Evolutionary conservation across 2,329 filamentous ascomycete species (phyloP), one percentile per base, ranked within the genome.

Genomic region (Orbilia ellipsospora): DNA sequence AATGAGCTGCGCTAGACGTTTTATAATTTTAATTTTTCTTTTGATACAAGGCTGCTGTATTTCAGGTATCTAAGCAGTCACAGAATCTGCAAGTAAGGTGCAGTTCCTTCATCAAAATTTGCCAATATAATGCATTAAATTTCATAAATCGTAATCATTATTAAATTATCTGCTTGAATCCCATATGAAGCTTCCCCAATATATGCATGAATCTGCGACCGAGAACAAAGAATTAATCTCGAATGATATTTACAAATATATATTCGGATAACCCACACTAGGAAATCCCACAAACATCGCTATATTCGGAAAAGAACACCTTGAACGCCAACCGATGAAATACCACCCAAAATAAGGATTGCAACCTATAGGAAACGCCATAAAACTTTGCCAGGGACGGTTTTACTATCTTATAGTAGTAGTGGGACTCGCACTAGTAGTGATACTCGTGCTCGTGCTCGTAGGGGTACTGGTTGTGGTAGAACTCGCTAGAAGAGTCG

Each of bases 101-200:
- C 13, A 7, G 44, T 48, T 48, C 13, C 13, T 18, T n/a, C 15
- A 8, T 6, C 13, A n/a, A 48, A 10, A 15, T 48, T 48, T n/a
- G 4, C 2, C 44, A 48, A 48, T 15, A 18, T 6, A 18, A 18
- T n/a, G 16, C 16, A n/a, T 48, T 15, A 13, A n/a, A 48, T 15
- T n/a, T 48, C 44, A 48, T 48, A 48, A 48, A 48, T 48, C 44
- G 44, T 48, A 15, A 48, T 48, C 13, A 48, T 18, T 48, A 48
- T n/a, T 48, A 2, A 48, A 18, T 48, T 48, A 13, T 48, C 7
- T 36, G 4, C 44, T 48, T 48, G 3, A 5, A 48, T 48, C 44
- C 16, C 4, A n/a, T 1, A 18, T 6, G 16, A 48, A 48, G 16
- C 7, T 6, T 3, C 44, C 8, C 10, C 10, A 36, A 48, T 8